phyloP scores from a whole-genome alignment of 73 alveolate species.

The Symbiodinium pilosum region DNA sequence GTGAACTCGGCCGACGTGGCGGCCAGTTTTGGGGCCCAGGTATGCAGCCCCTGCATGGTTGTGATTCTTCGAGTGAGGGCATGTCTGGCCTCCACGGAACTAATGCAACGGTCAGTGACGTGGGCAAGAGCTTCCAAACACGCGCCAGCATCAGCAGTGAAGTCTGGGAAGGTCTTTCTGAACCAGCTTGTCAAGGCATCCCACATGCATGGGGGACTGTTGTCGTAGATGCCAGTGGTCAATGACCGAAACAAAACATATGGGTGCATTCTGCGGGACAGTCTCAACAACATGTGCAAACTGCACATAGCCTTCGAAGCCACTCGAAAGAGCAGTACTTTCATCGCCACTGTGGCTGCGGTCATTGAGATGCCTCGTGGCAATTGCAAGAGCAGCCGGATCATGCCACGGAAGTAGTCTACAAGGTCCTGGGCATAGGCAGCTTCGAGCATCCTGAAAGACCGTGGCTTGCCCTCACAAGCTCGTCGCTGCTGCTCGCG shows the following conservation, averaged over 20 bases:
- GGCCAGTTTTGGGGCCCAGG: neutral
- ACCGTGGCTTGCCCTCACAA: neutral
- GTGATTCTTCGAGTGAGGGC: neutral
- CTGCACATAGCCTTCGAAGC: neutral
- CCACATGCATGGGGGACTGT: neutral
- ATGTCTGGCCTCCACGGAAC: neutral
- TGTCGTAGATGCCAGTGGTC: neutral
- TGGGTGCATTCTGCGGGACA: neutral
- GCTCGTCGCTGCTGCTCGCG: neutral
- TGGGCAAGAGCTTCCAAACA: neutral
- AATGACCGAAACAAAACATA: neutral
- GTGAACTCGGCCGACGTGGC: neutral
- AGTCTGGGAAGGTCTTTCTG: neutral
- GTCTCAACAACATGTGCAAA: neutral
- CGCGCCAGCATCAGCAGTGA: neutral
- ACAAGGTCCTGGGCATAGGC: neutral
- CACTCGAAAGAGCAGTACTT: neutral
- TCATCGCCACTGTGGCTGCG: neutral
- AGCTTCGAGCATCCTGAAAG: conserved; percentile 23
- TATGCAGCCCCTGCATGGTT: neutral
- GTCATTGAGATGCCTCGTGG: neutral
- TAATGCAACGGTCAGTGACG: neutral
- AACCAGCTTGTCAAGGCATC: neutral
- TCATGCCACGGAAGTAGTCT: neutral
- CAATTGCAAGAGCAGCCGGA: neutral